Evolutionary conservation across 129 eudicot genomes (phyloP), one percentile per base, ranked within the genome.

Genomic region (Heracleum sosnowskyi): DNA sequence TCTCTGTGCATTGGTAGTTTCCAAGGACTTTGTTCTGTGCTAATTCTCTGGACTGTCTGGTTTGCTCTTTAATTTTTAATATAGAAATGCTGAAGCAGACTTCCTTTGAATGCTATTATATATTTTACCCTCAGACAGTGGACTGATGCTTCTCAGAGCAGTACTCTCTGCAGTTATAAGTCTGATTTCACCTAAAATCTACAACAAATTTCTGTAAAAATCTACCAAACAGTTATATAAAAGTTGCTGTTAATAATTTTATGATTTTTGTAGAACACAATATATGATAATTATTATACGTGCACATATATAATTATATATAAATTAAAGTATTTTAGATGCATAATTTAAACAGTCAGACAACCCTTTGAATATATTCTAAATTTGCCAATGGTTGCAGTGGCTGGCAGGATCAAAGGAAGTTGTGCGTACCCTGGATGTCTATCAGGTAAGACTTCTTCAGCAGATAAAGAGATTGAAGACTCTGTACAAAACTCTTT

Each of bases 131-230:
- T 89, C 98, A 72, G 90, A 91, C 73, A 87, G 80, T 39, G 91
- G 92, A 74, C 80, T 85, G 63, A 90, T 94, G 97, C 89, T 94
- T 82, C 92, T 94, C 76, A 81, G 92, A 88, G 97, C 88, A 86
- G 76, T 83, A 28, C 69, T 78, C 24, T 71, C 73, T 42, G 63
- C 28, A 53, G 2, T 31, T 75, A 55, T 72, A 18, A 26, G 69
- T 70, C 68, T 33, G 24, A 26, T 44, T 26, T 44, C 26, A 44
- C 76, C 24, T 22, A 6, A 53, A 5, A 22, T 53, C 63, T 53
- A 6, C 63, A 20, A 22, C 3, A 53, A 4, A 51, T 53, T 22
- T 53, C 0, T 53, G 28, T 22, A 26, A 53, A 53, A 24, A 53
- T 22, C 11, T 22, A 53, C 63, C 11, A 22, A 7, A 51, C 26